These are phyloP conservation scores for Tetracentron sinense DNA, from an alignment of 164 flowering plant species.

Conservation along the genomic window DNA sequence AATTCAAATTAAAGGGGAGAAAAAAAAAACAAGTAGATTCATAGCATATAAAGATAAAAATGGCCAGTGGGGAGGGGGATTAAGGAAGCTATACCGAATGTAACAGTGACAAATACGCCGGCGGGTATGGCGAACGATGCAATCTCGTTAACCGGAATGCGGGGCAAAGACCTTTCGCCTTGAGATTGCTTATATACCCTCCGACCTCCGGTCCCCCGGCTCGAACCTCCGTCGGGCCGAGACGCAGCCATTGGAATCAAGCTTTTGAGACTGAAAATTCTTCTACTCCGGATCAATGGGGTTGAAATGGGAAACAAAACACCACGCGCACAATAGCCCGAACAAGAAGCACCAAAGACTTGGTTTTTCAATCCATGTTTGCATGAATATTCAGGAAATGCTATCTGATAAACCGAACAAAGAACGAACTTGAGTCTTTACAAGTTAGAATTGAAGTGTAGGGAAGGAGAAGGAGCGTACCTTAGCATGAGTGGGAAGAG, in stretches of 20 bases:
- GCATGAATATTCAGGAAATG: no score
- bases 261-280: slow-evolving; percentile 18
- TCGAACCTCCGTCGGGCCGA: slow-evolving; percentile 21
- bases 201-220: slow-evolving; percentile 32
- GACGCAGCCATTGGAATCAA: slow-evolving; percentile 35
- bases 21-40: not conserved
- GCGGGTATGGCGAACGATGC: slow-evolving; percentile 47
- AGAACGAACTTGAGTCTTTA: not conserved
- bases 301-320: not conserved
- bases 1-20: no score
- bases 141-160: slow-evolving; percentile 35
- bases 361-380: not conserved
- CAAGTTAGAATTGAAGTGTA: no score
- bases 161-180: slow-evolving; percentile 20
- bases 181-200: slow-evolving; percentile 63
- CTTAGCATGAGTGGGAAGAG: slow-evolving; percentile 15
- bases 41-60: not conserved
- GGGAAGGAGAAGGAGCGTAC: not conserved
- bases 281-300: slow-evolving; percentile 10
- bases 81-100: slow-evolving; percentile 47
- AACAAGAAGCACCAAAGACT: not conserved
- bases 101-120: slow-evolving; percentile 39
- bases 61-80: no score
- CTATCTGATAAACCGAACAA: slow-evolving; percentile 7
- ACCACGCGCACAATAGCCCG: not conserved